These are phyloP conservation scores for Hippophae tibetana DNA, from an alignment of 306 rosid genomes.

Conservation along the genomic window DNA sequence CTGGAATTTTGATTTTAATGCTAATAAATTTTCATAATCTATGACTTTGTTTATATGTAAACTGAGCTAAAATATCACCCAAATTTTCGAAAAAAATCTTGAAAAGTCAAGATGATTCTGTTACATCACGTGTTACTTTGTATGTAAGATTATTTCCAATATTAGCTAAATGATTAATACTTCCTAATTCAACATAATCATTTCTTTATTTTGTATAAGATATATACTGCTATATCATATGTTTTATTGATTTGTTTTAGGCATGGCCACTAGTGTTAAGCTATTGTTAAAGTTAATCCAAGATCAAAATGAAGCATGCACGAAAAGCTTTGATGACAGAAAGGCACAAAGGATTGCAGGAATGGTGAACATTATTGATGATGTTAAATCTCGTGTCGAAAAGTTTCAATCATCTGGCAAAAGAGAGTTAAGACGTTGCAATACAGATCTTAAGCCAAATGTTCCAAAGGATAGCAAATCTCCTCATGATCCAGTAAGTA, in stretches of 20 bases:
- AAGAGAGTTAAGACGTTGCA: constrained; percentile 64
- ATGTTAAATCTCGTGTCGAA: constrained; percentile 52
- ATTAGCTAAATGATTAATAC: too few species aligned
- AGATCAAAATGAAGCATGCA: constrained; percentile 52
- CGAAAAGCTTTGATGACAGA: constrained; percentile 47
- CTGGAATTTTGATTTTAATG: too few species aligned
- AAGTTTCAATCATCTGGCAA: constrained; percentile 33
- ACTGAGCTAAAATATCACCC: too few species aligned
- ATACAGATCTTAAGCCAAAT: constrained; percentile 51
- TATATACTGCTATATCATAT: background rate
- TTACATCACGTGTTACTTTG: too few species aligned
- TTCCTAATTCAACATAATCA: background rate
- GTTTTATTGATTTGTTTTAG: constrained; percentile 16
- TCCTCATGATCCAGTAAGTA: constrained; percentile 22
- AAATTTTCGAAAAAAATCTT: too few species aligned
- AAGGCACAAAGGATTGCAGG: constrained; percentile 67
- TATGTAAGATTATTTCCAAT: too few species aligned
- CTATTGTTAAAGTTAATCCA: constrained; percentile 61
- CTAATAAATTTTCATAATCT: too few species aligned
- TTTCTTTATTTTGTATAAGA: background rate
- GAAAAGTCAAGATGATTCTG: too few species aligned
- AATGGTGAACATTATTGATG: constrained; percentile 64
- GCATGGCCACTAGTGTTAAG: constrained; percentile 61
- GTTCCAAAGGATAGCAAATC: constrained; percentile 46
- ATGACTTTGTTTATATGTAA: too few species aligned